These are phyloP conservation scores for Closterium sp. DNA, from an alignment of 139 green algal species.

Conservation along the genomic window DNA sequence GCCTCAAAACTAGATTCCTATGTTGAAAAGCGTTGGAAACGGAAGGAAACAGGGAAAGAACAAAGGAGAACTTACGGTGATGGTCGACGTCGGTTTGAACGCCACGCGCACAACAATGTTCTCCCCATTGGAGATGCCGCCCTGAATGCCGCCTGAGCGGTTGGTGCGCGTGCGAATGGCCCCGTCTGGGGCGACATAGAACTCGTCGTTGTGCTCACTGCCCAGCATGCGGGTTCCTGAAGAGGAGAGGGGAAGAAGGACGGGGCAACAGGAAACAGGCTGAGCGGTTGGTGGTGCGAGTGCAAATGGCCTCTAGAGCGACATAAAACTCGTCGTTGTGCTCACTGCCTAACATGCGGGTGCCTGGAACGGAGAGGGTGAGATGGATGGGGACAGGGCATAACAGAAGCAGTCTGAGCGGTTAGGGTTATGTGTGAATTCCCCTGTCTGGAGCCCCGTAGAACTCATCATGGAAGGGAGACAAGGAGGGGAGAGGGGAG, in stretches of 20 bases:
- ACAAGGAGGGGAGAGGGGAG: background rate
- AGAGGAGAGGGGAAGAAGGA: background rate
- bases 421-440: no score
- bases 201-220: slow-evolving; percentile 95
- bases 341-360: slow-evolving; percentile 79
- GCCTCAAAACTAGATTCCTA: no score
- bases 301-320: slow-evolving; percentile 59
- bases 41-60: no score
- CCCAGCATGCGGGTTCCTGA: slow-evolving; percentile 76
- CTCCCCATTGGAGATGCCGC: slow-evolving; percentile 96
- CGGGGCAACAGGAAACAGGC: background rate
- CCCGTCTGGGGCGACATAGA: slow-evolving; percentile 78
- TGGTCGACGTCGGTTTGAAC: slow-evolving; percentile 99
- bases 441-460: slow-evolving; percentile 70
- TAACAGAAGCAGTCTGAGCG: background rate
- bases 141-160: slow-evolving; percentile 61
- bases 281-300: no score
- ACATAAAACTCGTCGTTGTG: slow-evolving; percentile 99
- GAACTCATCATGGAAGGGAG: no score
- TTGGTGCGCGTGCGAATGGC: slow-evolving; percentile 88
- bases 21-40: no score
- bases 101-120: slow-evolving; percentile 90
- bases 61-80: slow-evolving; percentile 65
- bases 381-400: no score
- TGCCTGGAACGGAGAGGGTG: slow-evolving; percentile 46